phyloP scores from a whole-genome alignment of 2,329 filamentous ascomycete species.

The Fusarium pseudonygamai region DNA sequence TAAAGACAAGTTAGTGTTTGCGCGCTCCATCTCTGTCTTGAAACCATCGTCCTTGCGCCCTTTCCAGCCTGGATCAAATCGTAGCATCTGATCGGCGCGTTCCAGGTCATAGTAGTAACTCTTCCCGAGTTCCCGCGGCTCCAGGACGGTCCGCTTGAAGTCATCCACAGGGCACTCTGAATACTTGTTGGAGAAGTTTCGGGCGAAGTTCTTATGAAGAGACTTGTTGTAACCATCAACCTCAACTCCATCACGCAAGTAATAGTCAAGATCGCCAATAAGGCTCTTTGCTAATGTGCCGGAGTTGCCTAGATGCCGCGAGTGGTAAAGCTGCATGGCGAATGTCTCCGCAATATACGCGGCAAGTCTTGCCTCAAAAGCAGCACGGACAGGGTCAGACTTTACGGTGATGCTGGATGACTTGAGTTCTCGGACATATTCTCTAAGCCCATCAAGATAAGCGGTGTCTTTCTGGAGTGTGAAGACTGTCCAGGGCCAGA shows the following conservation, averaged over 20 bases:
- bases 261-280: conserved; percentile 80
- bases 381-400: conserved; percentile 64
- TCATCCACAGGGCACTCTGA: conserved; percentile 75
- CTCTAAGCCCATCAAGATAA: conserved; percentile 77
- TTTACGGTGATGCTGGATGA: conserved; percentile 62
- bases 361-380: conserved; percentile 75
- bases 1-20: conserved; percentile 89
- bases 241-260: conserved; percentile 78
- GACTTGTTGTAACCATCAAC: conserved; percentile 89
- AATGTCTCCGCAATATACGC: conserved; percentile 87
- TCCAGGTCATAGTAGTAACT: conserved; percentile 87
- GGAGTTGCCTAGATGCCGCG: conserved; percentile 77
- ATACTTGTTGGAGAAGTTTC: conserved; percentile 85
- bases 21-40: conserved; percentile 81
- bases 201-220: conserved; percentile 83
- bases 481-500: conserved; percentile 94
- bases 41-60: conserved; percentile 77
- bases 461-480: conserved; percentile 76
- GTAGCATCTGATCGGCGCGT: conserved; percentile 78
- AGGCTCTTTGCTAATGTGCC: conserved; percentile 74
- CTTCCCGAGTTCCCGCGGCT: conserved; percentile 72
- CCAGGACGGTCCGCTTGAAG: conserved; percentile 80
- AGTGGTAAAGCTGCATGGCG: conserved; percentile 88
- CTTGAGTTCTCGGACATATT: conserved; percentile 71
- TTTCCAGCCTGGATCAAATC: conserved; percentile 81